phyloP scores from a whole-genome alignment of 1,284 basidiomycete species.

The Cutaneotrichosporon mucoides region DNA sequence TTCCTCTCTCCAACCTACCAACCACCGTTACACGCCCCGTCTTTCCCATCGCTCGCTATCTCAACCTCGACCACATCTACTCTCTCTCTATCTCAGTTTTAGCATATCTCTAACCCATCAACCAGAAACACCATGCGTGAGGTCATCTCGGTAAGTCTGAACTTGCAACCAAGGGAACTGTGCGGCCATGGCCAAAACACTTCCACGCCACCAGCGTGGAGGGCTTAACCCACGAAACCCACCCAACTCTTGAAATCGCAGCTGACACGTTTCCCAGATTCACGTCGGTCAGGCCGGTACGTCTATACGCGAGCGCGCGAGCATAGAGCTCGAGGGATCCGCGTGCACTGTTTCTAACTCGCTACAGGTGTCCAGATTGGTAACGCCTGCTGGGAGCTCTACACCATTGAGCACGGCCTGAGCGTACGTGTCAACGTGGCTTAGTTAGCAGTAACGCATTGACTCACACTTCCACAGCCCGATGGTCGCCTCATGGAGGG shows the following conservation, averaged over 20 bases:
- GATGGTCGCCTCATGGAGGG: slow-evolving; percentile 82
- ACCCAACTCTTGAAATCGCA: not conserved
- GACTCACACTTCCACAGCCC: slow-evolving; percentile 56
- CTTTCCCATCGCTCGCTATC: not conserved
- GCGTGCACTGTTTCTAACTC: no score
- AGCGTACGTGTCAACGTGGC: slow-evolving; percentile 60
- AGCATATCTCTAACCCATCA: slow-evolving; percentile 5
- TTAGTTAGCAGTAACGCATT: slow-evolving; percentile 7
- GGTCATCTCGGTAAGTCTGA: slow-evolving; percentile 46
- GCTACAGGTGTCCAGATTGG: slow-evolving; percentile 61
- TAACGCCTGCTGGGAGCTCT: slow-evolving; percentile 97
- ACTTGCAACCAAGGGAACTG: not conserved
- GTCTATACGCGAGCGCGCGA: slow-evolving; percentile 11
- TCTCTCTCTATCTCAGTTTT: not conserved
- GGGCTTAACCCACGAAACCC: not conserved
- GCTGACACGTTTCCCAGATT: slow-evolving; percentile 27
- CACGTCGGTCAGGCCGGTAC: slow-evolving; percentile 51
- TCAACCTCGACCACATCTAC: not conserved
- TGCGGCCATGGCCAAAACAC: not conserved
- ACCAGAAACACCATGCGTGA: slow-evolving; percentile 35
- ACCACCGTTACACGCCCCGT: not conserved
- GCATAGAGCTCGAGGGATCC: no score
- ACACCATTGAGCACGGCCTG: slow-evolving; percentile 97
- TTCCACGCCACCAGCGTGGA: not conserved
- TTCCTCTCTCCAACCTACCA: slow-evolving; percentile 1